These are phyloP conservation scores for Yamadazyma trypodendri DNA, from an alignment of 1,139 yeast genomes.

Conservation along the genomic window DNA sequence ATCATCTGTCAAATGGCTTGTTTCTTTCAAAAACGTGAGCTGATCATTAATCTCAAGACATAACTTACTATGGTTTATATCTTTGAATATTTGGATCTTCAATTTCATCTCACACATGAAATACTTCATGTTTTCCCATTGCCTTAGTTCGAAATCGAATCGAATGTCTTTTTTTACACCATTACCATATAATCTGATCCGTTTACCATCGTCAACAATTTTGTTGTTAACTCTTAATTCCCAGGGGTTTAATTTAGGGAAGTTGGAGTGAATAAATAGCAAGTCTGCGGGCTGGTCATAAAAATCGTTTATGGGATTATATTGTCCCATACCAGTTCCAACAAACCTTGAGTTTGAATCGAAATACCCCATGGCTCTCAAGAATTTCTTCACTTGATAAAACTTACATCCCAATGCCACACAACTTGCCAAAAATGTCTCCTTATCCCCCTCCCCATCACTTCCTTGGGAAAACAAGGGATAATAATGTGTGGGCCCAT, in stretches of 20 bases:
- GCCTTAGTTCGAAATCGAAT: slow-evolving; percentile 58
- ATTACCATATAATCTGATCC: slow-evolving; percentile 54
- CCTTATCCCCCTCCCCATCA: slow-evolving; percentile 91
- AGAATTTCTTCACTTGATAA: slow-evolving; percentile 65
- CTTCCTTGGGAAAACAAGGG: slow-evolving; percentile 85
- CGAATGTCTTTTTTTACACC: slow-evolving; percentile 52
- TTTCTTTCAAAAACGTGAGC: slow-evolving; percentile 36
- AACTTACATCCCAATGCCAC: slow-evolving; percentile 56
- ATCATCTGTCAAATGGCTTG: slow-evolving; percentile 22
- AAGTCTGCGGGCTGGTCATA: slow-evolving; percentile 16
- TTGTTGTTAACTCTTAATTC: slow-evolving; percentile 40
- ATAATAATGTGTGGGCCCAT: slow-evolving; percentile 76
- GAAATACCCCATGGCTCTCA: slow-evolving; percentile 55
- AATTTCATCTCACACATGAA: slow-evolving; percentile 55
- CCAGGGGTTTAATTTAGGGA: slow-evolving; percentile 65
- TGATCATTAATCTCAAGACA: slow-evolving; percentile 52
- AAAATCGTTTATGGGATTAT: slow-evolving; percentile 62
- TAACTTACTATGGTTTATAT: slow-evolving; percentile 41
- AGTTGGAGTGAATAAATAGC: slow-evolving; percentile 64
- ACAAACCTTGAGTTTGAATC: slow-evolving; percentile 40
- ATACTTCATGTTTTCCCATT: slow-evolving; percentile 60
- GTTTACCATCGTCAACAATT: slow-evolving; percentile 41
- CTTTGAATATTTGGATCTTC: slow-evolving; percentile 43
- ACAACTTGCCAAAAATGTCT: slow-evolving; percentile 81
- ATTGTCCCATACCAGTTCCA: slow-evolving; percentile 76